Percentiles rank a stretch among this genome's conserved stretches.
phyloP scores from a whole-genome alignment of 371 early-diverging fungal genomes.

The Parasitella parasitica region DNA sequence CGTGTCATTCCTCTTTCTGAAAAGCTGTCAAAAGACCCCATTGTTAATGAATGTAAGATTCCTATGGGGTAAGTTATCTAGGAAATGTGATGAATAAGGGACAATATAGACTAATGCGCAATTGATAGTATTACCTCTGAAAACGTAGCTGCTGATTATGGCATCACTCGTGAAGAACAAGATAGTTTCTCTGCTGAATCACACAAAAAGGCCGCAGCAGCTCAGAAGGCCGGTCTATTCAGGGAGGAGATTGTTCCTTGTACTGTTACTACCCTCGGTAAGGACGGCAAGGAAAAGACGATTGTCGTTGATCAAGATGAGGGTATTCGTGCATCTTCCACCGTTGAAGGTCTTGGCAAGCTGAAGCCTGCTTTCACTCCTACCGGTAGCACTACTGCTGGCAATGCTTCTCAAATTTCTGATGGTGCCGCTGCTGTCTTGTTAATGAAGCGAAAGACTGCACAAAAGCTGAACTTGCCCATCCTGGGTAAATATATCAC shows the following conservation, averaged over 20 bases:
- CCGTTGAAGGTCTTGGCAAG: constrained; percentile 78
- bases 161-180: constrained; percentile 81
- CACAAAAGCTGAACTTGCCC: constrained; percentile 84
- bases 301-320: constrained; percentile 71
- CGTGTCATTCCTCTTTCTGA: constrained; percentile 76
- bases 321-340: constrained; percentile 86
- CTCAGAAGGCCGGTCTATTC: constrained; percentile 91
- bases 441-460: constrained; percentile 91
- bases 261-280: constrained; percentile 71
- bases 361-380: constrained; percentile 89
- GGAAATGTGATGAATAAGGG: not conserved
- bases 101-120: not conserved
- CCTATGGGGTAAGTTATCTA: constrained; percentile 74
- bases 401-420: constrained; percentile 97
- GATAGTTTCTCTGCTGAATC: constrained; percentile 87
- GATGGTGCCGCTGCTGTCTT: constrained; percentile 98
- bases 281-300: constrained; percentile 48
- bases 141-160: constrained; percentile 90
- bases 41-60: constrained; percentile 79
- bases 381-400: constrained; percentile 90
- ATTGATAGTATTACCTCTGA: constrained; percentile 83
- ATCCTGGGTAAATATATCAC: constrained; percentile 89
- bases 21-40: constrained; percentile 55
- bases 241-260: constrained; percentile 94
- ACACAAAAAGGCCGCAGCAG: constrained; percentile 80